Percentiles rank a stretch among this genome's conserved stretches.
phyloP scores from a whole-genome alignment of 2,329 filamentous ascomycete genomes.

The Colletotrichum eremochloae region DNA sequence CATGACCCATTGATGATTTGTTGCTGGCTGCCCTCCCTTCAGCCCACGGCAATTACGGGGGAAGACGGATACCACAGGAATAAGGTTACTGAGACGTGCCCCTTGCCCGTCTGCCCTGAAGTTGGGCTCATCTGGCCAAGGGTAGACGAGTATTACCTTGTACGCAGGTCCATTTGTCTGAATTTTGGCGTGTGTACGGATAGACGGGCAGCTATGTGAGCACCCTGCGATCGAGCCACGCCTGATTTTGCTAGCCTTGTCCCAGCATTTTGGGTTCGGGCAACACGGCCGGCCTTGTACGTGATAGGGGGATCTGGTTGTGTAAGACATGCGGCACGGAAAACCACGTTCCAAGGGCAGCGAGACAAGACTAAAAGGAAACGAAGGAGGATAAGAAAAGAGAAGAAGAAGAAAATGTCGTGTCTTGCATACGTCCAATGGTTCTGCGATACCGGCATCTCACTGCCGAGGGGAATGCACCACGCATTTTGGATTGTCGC shows the following conservation, averaged over 20 bases:
- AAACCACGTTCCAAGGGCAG: slow-evolving; percentile 25
- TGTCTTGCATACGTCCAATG: neutral
- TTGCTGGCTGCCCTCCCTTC: neutral
- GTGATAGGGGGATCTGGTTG: slow-evolving; percentile 10
- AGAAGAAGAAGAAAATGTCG: no score
- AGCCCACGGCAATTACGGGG: neutral
- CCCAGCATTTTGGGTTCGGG: slow-evolving; percentile 8
- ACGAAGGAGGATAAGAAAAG: no score
- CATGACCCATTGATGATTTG: slow-evolving; percentile 2
- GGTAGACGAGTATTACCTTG: neutral
- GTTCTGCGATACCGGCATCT: neutral
- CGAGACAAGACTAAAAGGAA: neutral
- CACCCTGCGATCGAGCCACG: slow-evolving; percentile 18
- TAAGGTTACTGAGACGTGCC: slow-evolving; percentile 22
- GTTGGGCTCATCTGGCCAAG: slow-evolving; percentile 17
- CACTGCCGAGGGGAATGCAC: slow-evolving; percentile 4
- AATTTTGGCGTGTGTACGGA: neutral
- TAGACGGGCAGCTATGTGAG: no score
- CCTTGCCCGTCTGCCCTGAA: neutral
- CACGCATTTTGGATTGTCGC: neutral
- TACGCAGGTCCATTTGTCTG: neutral
- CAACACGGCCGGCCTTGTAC: neutral
- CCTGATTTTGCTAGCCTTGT: slow-evolving; percentile 20
- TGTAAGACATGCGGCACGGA: slow-evolving; percentile 28
- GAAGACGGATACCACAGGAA: neutral